These are phyloP conservation scores for Infundibulicybe gibba DNA, from an alignment of 768 basidiomycete genomes.

Conservation along the genomic window DNA sequence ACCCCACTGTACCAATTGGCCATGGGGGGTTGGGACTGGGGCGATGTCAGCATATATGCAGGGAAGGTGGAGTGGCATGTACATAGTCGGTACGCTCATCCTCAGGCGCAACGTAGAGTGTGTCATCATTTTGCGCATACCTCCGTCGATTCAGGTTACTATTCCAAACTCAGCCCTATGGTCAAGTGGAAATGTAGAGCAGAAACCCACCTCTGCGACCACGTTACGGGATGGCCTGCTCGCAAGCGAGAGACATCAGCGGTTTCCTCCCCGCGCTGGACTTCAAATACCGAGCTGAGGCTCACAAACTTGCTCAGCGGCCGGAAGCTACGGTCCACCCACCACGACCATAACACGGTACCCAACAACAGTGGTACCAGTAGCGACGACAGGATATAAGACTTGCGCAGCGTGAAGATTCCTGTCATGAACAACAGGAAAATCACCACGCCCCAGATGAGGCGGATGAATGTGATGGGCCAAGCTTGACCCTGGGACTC, in stretches of 20 bases:
- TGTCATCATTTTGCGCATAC: constrained; percentile 93
- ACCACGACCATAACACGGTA: constrained; percentile 81
- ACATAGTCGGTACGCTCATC: constrained; percentile 92
- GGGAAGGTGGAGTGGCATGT: constrained; percentile 13
- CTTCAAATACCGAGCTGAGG: constrained; percentile 83
- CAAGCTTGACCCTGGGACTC: constrained; percentile 97
- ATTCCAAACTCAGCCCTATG: constrained; percentile 2
- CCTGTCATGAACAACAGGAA: constrained; percentile 98
- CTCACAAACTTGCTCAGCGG: constrained; percentile 82
- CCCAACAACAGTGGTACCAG: constrained; percentile 72
- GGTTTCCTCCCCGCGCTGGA: constrained; percentile 84
- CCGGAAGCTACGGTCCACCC: constrained; percentile 60
- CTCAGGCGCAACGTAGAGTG: constrained; percentile 91
- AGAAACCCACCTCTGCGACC: constrained; percentile 74
- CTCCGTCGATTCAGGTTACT: constrained; percentile 83
- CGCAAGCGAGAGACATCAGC: constrained; percentile 72
- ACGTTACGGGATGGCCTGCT: constrained; percentile 82
- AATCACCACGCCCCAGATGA: constrained; percentile 89
- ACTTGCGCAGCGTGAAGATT: constrained; percentile 69
- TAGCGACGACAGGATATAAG: constrained; percentile 47
- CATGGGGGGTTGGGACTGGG: constrained; percentile 93
- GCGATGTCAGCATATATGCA: constrained; percentile 5
- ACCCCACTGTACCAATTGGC: constrained; percentile 93
- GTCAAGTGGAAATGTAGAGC: background rate
- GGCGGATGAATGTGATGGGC: constrained; percentile 91